Evolutionary conservation across 2,329 filamentous ascomycete species (phyloP).

Genomic region (Ceratocystis ficicola): DNA sequence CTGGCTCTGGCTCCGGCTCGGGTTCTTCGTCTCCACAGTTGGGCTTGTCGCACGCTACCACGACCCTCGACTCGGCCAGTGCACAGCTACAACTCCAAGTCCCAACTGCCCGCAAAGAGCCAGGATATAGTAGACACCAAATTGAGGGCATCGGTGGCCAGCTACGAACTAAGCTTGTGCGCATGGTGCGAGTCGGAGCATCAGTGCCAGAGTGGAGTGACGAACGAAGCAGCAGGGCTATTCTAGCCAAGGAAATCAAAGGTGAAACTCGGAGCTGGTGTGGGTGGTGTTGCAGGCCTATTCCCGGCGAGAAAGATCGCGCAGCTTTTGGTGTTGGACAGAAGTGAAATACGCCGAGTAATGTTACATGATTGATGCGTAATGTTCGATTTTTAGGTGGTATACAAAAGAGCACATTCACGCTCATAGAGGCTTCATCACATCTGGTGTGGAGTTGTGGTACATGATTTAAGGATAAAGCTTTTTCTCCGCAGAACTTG

Average conservation of each 20-base stretch:
- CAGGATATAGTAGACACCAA: slow-evolving; percentile 75
- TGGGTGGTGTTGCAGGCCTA: slow-evolving; percentile 74
- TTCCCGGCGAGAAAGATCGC: slow-evolving; percentile 45
- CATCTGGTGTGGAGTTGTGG: not conserved
- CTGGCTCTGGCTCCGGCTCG: slow-evolving; percentile 23
- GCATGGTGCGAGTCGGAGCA: slow-evolving; percentile 66
- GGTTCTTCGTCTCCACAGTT: slow-evolving; percentile 23
- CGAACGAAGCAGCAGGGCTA: slow-evolving; percentile 53
- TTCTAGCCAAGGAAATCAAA: slow-evolving; percentile 56
- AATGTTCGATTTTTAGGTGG: not conserved
- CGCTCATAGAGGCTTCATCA: not conserved
- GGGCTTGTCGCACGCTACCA: slow-evolving; percentile 9
- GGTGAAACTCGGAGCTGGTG: slow-evolving; percentile 72
- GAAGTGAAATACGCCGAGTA: not conserved
- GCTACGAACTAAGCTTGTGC: slow-evolving; percentile 78
- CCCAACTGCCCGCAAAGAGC: slow-evolving; percentile 41
- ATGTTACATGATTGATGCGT: not conserved
- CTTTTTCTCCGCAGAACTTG: not conserved
- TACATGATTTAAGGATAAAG: not conserved
- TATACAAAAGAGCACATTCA: slow-evolving; percentile 13
- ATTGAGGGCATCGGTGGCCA: slow-evolving; percentile 82
- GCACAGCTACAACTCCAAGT: slow-evolving; percentile 8
- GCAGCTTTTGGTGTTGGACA: slow-evolving; percentile 22
- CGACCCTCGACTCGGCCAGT: slow-evolving; percentile 21
- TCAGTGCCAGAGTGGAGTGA: slow-evolving; percentile 79